phyloP scores from a whole-genome alignment of 352 stramenopile genomes.

The Phytophthora sansomeana region DNA sequence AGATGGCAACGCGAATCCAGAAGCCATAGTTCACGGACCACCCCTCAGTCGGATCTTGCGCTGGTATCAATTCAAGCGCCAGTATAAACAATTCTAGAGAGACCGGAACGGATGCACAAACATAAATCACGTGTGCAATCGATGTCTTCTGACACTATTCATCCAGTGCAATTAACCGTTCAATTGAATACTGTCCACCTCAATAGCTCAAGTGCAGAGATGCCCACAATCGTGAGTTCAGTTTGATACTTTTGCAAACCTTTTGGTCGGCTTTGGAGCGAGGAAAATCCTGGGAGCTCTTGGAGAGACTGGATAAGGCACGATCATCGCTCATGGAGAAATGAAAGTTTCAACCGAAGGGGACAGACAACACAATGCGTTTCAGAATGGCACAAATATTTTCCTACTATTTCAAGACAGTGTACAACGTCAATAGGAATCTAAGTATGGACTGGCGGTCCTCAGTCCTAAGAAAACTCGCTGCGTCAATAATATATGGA shows the following conservation, averaged over 20 bases:
- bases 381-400: too few relatives aligned
- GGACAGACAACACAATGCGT: too few relatives aligned
- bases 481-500: too few relatives aligned
- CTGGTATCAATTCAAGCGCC: slow-evolving; percentile 24
- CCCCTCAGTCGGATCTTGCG: slow-evolving; percentile 14
- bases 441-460: too few relatives aligned
- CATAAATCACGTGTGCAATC: slow-evolving; percentile 3
- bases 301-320: background rate
- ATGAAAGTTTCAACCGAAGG: too few relatives aligned
- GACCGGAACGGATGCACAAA: slow-evolving; percentile 15
- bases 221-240: background rate
- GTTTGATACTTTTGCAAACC: too few relatives aligned
- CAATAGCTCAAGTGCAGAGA: slow-evolving; percentile 10
- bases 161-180: slow-evolving; percentile 30
- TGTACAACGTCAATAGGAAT: too few relatives aligned
- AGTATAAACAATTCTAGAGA: slow-evolving; percentile 9
- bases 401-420: too few relatives aligned
- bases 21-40: slow-evolving; percentile 19
- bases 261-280: background rate
- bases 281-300: background rate
- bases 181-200: slow-evolving; percentile 32
- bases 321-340: background rate
- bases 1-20: slow-evolving; percentile 26
- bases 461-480: too few relatives aligned
- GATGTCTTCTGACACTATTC: slow-evolving; percentile 26